A percentile compares a stretch with the other conserved stretches of the same genome.
phyloP scores from a whole-genome alignment of 176 grass and related monocot genomes.

The Triticum aestivum region IWGSC_CS_RefSeq_v2.1 NC_057807.1:436754272-436754771 shows the following conservation, averaged over 20 bases:
- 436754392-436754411: background rate
- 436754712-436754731: background rate
- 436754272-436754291: background rate
- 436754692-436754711: background rate
- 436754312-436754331: slow-evolving; percentile 56
- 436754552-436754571: background rate
- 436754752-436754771: slow-evolving; percentile 48
- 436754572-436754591: background rate
- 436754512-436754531: background rate
- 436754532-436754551: background rate
- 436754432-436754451: background rate
- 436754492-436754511: too few species aligned
- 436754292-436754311: slow-evolving; percentile 57
- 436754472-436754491: background rate
- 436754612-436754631: background rate
- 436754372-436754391: slow-evolving; percentile 11
- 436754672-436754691: background rate
- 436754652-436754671: background rate
- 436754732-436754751: background rate
- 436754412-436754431: background rate
- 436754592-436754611: background rate
- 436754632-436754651: background rate
- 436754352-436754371: slow-evolving; percentile 54
- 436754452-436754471: background rate
- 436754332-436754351: slow-evolving; percentile 54